Conservation (phyloP, 805 yeast genomes). For the Yamadazyma olivae region DNA sequence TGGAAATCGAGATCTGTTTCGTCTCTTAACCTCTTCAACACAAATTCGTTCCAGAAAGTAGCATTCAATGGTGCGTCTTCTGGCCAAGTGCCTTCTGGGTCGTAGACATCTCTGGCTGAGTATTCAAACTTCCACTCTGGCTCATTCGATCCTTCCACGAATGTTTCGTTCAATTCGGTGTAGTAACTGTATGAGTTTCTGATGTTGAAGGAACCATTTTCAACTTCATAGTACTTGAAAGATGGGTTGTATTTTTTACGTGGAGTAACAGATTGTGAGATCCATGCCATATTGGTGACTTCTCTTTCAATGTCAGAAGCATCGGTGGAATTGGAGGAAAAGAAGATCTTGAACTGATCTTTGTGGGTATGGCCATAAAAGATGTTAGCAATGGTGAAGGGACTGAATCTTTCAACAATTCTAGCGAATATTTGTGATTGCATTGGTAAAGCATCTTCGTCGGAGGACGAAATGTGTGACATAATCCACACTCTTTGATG, state of each 20-base stretch:
- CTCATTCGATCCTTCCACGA: conserved; percentile 48
- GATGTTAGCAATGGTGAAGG: conserved; percentile 61
- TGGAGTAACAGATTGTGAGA: conserved; percentile 66
- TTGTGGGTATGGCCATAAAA: conserved; percentile 71
- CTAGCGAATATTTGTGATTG: conserved; percentile 53
- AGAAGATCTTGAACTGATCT: conserved; percentile 62
- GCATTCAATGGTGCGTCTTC: conserved; percentile 56
- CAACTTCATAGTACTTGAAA: conserved; percentile 71
- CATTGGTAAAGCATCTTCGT: conserved; percentile 54
- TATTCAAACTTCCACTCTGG: conserved; percentile 64
- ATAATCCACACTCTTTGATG: conserved; percentile 68
- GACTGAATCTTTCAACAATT: conserved; percentile 64
- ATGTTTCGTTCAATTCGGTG: conserved; percentile 59
- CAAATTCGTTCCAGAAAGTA: conserved; percentile 54
- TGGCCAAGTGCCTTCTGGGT: conserved; percentile 55
- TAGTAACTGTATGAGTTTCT: conserved; percentile 59
- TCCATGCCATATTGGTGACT: conserved; percentile 58
- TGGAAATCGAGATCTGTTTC: conserved; percentile 36
- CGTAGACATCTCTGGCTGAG: conserved; percentile 59
- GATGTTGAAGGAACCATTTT: conserved; percentile 54
- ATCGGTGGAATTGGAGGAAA: conserved; percentile 42
- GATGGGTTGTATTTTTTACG: conserved; percentile 58
- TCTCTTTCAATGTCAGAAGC: conserved; percentile 35
- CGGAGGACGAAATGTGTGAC: conserved; percentile 61
- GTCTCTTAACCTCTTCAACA: conserved; percentile 6